Evolutionary conservation across 225 moss, liverwort and hornwort species (phyloP).

Genomic region (Asterella californica): DNA sequence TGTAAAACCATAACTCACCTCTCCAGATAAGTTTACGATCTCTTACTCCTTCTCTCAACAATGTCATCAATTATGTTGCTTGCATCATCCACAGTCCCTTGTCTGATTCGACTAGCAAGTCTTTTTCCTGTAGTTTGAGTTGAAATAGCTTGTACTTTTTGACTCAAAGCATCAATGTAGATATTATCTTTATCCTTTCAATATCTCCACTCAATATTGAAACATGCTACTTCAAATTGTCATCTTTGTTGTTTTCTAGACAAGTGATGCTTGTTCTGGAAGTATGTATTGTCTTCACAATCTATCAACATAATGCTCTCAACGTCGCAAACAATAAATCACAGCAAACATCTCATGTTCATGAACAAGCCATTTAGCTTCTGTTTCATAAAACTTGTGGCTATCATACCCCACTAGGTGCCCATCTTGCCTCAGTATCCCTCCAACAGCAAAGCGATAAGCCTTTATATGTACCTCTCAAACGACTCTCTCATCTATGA

Average conservation of each 20-base stretch:
- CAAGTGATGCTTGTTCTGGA: background rate
- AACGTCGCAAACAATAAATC: background rate
- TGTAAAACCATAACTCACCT: no score
- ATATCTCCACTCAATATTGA: no score
- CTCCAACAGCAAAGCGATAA: background rate
- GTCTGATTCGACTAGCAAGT: background rate
- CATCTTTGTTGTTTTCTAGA: no score
- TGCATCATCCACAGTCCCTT: background rate
- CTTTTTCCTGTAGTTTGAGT: no score
- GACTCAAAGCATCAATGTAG: no score
- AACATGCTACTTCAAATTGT: no score
- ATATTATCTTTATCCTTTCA: no score
- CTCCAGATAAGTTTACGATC: background rate
- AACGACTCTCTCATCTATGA: background rate
- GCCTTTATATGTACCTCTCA: background rate
- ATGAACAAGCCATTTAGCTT: background rate
- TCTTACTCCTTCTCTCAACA: background rate
- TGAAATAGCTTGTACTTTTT: no score
- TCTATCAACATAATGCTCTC: background rate
- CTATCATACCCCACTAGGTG: background rate
- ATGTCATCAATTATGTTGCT: background rate
- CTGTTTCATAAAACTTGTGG: background rate
- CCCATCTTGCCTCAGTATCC: background rate
- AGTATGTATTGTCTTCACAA: background rate
- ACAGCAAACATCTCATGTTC: background rate